Evolutionary conservation across 2,329 filamentous ascomycete species (phyloP), one percentile per base, ranked within the genome.

Genomic region (Xylaria sp.): DNA sequence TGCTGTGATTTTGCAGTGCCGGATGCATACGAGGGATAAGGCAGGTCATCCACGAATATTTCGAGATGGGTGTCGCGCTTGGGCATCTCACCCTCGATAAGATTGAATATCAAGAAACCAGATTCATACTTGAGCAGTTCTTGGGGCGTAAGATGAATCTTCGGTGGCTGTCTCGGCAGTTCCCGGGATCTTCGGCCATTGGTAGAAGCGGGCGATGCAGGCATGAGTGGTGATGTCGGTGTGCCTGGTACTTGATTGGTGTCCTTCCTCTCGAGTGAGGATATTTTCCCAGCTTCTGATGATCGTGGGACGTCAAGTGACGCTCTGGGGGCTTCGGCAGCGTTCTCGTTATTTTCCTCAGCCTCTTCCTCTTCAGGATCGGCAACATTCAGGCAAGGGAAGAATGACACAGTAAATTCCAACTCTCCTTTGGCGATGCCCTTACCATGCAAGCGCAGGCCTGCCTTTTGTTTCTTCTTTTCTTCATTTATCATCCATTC

Each of bases 1-100:
- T 83, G 80, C 70, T 84, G 89, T 42, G 83, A 85, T 72, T 87
- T 89, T 33, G 93, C 89, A 67, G 88, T 92, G 0, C 91, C 88
- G 11, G 93, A 96, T 1, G 87, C 84, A 75, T 97, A 98, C 0
- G 93, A 91, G 0, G 95, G 90, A 79, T 95, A 98, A 33, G 92
- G 87, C 85, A 95, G 93, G 75, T 99, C 95, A 76, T 99, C 95
- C 76, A 98, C 95, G 66, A 94, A 82, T 7, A 99, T 87, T 76
- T 99, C 93, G 21, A 99, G 82, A 65, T 92, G 89, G 31, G 88
- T 89, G 68, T 94, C 86, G 55, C 83, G 86, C 67, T 91, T 87
- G 0, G 92, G 86, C 74, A 99, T 85, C 58, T 97, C 90, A 23
- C 90, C 93, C 65, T 98, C 94, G 74, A 97, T 87, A 60, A 99